Percentiles rank a stretch among this genome's conserved stretches.
phyloP scores from a whole-genome alignment of 306 rosid species.

The Prunus padus region DNA sequence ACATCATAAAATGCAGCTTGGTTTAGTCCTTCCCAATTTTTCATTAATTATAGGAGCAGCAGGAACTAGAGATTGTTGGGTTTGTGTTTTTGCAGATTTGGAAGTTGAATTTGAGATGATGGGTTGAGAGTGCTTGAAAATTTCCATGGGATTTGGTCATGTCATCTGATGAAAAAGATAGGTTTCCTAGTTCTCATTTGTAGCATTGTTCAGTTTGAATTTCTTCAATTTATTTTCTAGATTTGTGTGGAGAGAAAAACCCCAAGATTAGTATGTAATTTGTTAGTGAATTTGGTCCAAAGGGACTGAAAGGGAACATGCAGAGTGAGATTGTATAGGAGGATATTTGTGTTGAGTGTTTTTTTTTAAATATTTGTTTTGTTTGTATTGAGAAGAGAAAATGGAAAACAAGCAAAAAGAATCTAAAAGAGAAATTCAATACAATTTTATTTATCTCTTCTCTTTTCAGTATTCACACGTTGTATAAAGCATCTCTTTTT shows the following conservation, averaged over 20 bases:
- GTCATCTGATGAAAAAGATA: conserved; percentile 13
- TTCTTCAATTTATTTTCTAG: conserved; percentile 22
- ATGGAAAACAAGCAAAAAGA: conserved; percentile 9
- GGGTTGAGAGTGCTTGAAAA: conserved; percentile 24
- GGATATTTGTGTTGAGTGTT: conserved; percentile 42
- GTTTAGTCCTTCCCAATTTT: conserved; percentile 10
- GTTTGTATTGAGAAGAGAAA: conserved; percentile 21
- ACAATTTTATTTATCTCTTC: neutral
- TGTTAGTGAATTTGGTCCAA: conserved; percentile 57
- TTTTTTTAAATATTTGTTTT: conserved; percentile 20
- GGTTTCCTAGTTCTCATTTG: conserved; percentile 28
- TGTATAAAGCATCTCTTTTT: conserved; percentile 19
- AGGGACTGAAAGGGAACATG: conserved; percentile 49
- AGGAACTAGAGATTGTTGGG: conserved; percentile 26
- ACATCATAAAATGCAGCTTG: conserved; percentile 2
- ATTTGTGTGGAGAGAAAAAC: conserved; percentile 33
- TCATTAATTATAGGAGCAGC: conserved; percentile 23
- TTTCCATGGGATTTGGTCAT: conserved; percentile 27
- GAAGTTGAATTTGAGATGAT: conserved; percentile 37
- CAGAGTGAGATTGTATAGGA: conserved; percentile 71
- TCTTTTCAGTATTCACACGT: neutral
- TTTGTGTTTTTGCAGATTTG: conserved; percentile 49
- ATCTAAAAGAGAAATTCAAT: neutral
- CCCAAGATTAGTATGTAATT: conserved; percentile 34
- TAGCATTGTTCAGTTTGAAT: neutral